Percentiles rank a stretch among this genome's conserved stretches.
Evolutionary conservation across 176 grass and related monocot genomes (phyloP).

Genomic region (Triticum dicoccoides): DNA sequence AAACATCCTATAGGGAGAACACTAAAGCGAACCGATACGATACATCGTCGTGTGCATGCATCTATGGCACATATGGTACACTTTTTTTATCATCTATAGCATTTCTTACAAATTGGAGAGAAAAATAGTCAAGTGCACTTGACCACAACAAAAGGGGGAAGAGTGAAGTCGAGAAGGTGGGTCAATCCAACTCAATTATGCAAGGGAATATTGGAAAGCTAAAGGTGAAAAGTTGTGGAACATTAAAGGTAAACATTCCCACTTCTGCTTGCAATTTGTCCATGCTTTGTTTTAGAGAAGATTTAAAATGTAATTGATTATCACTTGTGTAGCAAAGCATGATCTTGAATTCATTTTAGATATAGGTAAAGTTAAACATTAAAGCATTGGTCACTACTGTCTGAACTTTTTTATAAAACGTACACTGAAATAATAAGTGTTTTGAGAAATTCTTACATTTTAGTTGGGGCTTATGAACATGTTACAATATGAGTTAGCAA

Average conservation of each 20-base stretch:
- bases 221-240: neutral
- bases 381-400: neutral
- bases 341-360: neutral
- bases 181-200: slow-evolving; percentile 17
- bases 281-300: neutral
- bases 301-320: neutral
- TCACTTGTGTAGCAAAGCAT: neutral
- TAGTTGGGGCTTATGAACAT: too few species aligned
- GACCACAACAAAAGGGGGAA: neutral
- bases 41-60: slow-evolving; percentile 20
- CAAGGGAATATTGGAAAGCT: slow-evolving; percentile 11
- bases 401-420: too few species aligned
- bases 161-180: neutral
- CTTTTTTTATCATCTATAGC: slow-evolving; percentile 12
- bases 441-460: too few species aligned
- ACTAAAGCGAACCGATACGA: neutral
- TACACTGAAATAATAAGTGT: too few species aligned
- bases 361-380: neutral
- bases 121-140: neutral
- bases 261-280: neutral
- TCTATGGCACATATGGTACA: neutral
- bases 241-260: neutral
- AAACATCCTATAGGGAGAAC: neutral
- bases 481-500: too few species aligned
- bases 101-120: slow-evolving; percentile 25